Percentiles rank a stretch among this genome's conserved stretches.
Conservation (phyloP, 2,329 filamentous ascomycete species). For the Talaromyces sp. region DNA sequence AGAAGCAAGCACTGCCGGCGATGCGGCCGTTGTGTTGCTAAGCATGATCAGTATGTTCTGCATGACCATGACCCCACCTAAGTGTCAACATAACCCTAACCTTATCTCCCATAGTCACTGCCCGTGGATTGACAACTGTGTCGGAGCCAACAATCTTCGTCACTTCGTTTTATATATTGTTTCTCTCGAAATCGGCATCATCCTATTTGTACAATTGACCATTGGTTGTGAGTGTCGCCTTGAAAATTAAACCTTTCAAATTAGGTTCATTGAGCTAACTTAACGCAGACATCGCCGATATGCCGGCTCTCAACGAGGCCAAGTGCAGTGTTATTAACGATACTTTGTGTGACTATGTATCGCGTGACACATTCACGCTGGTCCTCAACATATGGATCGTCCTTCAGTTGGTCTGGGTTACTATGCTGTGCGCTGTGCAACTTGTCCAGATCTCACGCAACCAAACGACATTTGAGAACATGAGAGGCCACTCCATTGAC, state of each 20-base stretch:
- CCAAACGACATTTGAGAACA: constrained; percentile 95
- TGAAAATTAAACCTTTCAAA: neutral
- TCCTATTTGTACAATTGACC: constrained; percentile 70
- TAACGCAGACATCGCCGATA: constrained; percentile 62
- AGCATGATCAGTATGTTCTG: constrained; percentile 84
- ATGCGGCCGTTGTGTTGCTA: constrained; percentile 89
- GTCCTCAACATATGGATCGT: constrained; percentile 77
- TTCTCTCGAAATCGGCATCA: constrained; percentile 73
- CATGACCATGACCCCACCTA: neutral
- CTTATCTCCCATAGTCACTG: constrained; percentile 71
- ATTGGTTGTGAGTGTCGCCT: constrained; percentile 65
- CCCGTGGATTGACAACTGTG: constrained; percentile 96
- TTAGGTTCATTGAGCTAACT: neutral
- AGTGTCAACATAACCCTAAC: neutral
- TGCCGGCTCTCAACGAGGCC: constrained; percentile 54
- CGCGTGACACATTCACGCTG: constrained; percentile 81
- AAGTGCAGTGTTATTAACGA: constrained; percentile 77
- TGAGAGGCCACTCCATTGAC: constrained; percentile 74
- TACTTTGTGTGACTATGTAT: constrained; percentile 72
- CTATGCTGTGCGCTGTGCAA: constrained; percentile 95
- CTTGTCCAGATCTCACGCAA: constrained; percentile 89
- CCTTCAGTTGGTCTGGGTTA: constrained; percentile 90
- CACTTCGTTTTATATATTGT: constrained; percentile 93
- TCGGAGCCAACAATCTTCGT: constrained; percentile 92
- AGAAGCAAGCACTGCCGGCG: constrained; percentile 94